A percentile compares a stretch with the other conserved stretches of the same genome.
These are phyloP conservation scores for Scorias spongiosa DNA, from an alignment of 2,329 filamentous ascomycete species.

Conservation along the genomic window DNA sequence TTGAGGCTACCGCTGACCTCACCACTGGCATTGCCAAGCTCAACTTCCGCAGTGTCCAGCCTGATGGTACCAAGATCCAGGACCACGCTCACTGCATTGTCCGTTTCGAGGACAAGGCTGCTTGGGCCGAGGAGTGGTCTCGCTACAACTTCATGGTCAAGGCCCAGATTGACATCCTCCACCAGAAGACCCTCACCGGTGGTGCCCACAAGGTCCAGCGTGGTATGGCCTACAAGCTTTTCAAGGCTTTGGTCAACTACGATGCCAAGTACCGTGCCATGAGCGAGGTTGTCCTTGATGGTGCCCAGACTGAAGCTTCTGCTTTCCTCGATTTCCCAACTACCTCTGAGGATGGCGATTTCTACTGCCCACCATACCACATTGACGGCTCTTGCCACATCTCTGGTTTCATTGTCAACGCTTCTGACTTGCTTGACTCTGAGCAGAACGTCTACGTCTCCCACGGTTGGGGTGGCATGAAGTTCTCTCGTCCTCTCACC, in stretches of 20 bases:
- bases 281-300: conserved; percentile 43
- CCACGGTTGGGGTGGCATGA: conserved; percentile 46
- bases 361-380: conserved; percentile 44
- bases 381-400: conserved; percentile 43
- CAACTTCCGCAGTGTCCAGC: conserved; percentile 41
- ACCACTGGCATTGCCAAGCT: conserved; percentile 40
- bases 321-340: conserved; percentile 40
- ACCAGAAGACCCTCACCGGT: conserved; percentile 48
- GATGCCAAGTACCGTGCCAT: conserved; percentile 42
- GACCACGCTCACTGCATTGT: conserved; percentile 50
- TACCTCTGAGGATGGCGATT: conserved; percentile 38
- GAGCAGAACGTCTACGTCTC: conserved; percentile 46
- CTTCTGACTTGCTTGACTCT: conserved; percentile 42
- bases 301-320: conserved; percentile 40
- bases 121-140: conserved; percentile 51
- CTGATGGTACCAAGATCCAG: conserved; percentile 41
- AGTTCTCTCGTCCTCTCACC: conserved; percentile 27
- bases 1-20: conserved; percentile 45
- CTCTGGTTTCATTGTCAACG: conserved; percentile 46
- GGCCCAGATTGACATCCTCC: conserved; percentile 47
- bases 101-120: conserved; percentile 42
- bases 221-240: conserved; percentile 65
- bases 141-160: conserved; percentile 47
- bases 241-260: conserved; percentile 43
- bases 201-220: conserved; percentile 58